Evolutionary conservation across 139 green algal species (phyloP).

Genomic region (Astrephomene gubernaculifera): DNA sequence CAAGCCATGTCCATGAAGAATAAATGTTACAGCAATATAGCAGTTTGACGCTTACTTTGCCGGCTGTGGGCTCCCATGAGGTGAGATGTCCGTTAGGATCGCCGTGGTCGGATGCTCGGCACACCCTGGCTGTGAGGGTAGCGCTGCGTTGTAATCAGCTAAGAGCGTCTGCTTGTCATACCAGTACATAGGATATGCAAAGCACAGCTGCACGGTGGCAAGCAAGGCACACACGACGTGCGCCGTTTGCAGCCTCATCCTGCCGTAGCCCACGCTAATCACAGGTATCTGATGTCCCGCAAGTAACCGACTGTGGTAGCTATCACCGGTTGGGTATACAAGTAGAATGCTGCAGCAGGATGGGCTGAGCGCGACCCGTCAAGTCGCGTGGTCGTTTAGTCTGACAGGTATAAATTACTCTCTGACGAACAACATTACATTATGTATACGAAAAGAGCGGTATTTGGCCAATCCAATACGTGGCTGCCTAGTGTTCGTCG

Average conservation of each 20-base stretch:
- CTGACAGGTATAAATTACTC: neutral
- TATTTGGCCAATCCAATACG: neutral
- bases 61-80: neutral
- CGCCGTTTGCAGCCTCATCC: no score
- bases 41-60: no score
- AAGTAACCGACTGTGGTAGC: neutral
- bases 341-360: neutral
- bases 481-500: neutral
- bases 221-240: neutral
- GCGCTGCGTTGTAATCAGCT: neutral
- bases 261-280: no score
- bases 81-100: neutral
- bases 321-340: neutral
- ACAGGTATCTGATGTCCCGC: neutral
- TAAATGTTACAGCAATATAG: no score
- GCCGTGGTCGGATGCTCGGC: neutral
- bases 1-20: no score
- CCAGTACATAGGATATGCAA: neutral
- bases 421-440: neutral
- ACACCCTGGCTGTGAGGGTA: neutral
- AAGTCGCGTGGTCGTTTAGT: neutral
- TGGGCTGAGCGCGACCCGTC: neutral
- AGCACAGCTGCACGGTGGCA: neutral
- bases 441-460: neutral
- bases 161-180: neutral